These are phyloP conservation scores for Purshia tridentata DNA, from an alignment of 306 rosid species.

Conservation along the genomic window DNA sequence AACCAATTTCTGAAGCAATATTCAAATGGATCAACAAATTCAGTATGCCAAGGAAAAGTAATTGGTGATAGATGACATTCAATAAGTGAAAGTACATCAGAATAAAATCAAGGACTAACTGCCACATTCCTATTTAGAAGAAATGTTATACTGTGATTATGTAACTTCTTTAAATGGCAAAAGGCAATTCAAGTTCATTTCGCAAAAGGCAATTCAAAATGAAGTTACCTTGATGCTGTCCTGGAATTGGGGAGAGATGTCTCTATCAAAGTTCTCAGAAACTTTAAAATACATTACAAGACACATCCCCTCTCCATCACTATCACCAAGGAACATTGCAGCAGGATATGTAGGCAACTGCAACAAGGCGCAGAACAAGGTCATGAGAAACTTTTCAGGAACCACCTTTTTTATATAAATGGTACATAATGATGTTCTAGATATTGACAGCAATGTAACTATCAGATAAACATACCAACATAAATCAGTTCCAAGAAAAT, in stretches of 20 bases:
- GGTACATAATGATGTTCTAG: background rate
- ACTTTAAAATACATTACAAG: conserved; percentile 76
- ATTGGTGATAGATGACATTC: background rate
- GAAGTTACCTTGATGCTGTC: conserved; percentile 71
- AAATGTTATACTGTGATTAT: background rate
- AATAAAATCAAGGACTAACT: background rate
- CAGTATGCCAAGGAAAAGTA: background rate
- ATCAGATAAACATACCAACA: background rate
- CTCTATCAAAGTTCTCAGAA: conserved; percentile 59
- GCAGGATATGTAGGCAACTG: conserved; percentile 97
- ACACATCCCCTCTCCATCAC: conserved; percentile 92
- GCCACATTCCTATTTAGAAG: background rate
- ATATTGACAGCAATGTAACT: background rate
- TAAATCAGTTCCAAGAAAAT: background rate
- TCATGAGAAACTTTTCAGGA: conserved; percentile 25
- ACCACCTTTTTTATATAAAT: background rate
- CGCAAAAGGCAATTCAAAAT: background rate
- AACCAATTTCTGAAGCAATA: conserved; percentile 62
- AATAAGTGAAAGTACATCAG: background rate
- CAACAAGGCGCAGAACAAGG: conserved; percentile 21
- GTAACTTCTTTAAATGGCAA: too few species aligned
- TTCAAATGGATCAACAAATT: background rate
- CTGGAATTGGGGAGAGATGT: conserved; percentile 70
- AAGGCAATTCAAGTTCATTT: background rate
- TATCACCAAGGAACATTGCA: conserved; percentile 82